These are phyloP conservation scores for Calocybe cyanea DNA, from an alignment of 768 basidiomycete genomes.

Conservation along the genomic window DNA sequence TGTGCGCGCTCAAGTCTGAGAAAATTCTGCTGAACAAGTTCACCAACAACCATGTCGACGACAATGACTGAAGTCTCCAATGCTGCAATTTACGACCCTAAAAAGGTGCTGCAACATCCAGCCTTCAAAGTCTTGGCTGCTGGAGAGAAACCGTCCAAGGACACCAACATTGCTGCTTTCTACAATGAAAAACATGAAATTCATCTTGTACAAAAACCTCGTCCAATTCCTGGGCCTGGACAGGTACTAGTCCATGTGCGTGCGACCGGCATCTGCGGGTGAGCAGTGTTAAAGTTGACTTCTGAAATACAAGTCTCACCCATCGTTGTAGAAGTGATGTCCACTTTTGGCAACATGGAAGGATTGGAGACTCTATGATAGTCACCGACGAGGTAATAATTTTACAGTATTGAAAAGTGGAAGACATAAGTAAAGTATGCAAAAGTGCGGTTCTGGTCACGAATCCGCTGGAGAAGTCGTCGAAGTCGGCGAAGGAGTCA, in stretches of 20 bases:
- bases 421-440: neutral
- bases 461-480: slow-evolving; percentile 68
- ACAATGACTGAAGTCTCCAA: slow-evolving; percentile 28
- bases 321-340: slow-evolving; percentile 52
- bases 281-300: slow-evolving; percentile 17
- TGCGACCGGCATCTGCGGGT: slow-evolving; percentile 71
- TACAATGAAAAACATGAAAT: slow-evolving; percentile 63
- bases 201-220: slow-evolving; percentile 64
- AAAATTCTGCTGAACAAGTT: neutral
- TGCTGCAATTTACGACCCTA: slow-evolving; percentile 50
- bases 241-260: slow-evolving; percentile 65
- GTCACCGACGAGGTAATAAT: slow-evolving; percentile 57
- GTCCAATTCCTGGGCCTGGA: slow-evolving; percentile 55
- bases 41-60: slow-evolving; percentile 19
- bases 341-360: slow-evolving; percentile 71
- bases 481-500: slow-evolving; percentile 63
- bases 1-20: slow-evolving; percentile 1
- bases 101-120: slow-evolving; percentile 52
- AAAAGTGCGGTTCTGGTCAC: slow-evolving; percentile 66
- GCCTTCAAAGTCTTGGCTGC: slow-evolving; percentile 48
- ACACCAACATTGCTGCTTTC: slow-evolving; percentile 57
- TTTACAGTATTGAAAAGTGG: neutral
- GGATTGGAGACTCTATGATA: slow-evolving; percentile 67
- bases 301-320: neutral
- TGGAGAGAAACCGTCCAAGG: slow-evolving; percentile 45